Evolutionary conservation across 495 filamentous ascomycete genomes (phyloP).

Genomic region (Aspergillus wentii): DNA sequence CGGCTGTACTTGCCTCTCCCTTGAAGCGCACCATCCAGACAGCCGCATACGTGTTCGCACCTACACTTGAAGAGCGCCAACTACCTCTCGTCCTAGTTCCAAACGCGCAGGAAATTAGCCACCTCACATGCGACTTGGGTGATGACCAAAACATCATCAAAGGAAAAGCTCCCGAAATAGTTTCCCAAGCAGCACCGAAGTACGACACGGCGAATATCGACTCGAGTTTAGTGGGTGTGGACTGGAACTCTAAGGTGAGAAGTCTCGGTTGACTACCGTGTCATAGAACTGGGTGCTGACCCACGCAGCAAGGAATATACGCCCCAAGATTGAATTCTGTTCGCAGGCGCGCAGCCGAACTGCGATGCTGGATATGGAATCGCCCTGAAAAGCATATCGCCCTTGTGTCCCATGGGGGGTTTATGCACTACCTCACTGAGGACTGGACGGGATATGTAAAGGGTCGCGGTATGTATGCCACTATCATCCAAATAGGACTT

Average conservation of each 20-base stretch:
- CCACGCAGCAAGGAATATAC: slow-evolving; percentile 12
- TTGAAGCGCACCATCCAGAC: slow-evolving; percentile 17
- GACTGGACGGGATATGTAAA: slow-evolving; percentile 17
- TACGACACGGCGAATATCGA: slow-evolving; percentile 8
- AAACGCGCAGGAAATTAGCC: slow-evolving; percentile 15
- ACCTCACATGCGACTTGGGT: slow-evolving; percentile 10
- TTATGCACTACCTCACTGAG: slow-evolving; percentile 18
- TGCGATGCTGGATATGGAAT: slow-evolving; percentile 14
- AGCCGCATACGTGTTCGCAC: slow-evolving; percentile 11
- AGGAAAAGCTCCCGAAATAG: slow-evolving; percentile 3
- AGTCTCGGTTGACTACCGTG: no score
- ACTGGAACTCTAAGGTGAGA: slow-evolving; percentile 18
- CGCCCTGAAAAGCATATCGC: slow-evolving; percentile 14
- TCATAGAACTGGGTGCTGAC: not conserved
- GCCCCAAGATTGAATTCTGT: slow-evolving; percentile 10
- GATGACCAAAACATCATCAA: slow-evolving; percentile 4
- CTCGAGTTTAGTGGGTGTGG: slow-evolving; percentile 5
- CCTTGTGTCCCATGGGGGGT: slow-evolving; percentile 15
- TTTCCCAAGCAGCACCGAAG: slow-evolving; percentile 1
- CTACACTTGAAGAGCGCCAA: slow-evolving; percentile 11
- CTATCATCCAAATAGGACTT: not conserved
- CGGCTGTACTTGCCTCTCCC: slow-evolving; percentile 12
- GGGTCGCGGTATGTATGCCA: slow-evolving; percentile 7
- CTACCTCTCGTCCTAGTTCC: slow-evolving; percentile 12
- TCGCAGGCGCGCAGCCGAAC: slow-evolving; percentile 5